Evolutionary conservation across 176 grass and related monocot species (phyloP), one percentile per base, ranked within the genome.

Genomic region (Zoysia japonica): DNA sequence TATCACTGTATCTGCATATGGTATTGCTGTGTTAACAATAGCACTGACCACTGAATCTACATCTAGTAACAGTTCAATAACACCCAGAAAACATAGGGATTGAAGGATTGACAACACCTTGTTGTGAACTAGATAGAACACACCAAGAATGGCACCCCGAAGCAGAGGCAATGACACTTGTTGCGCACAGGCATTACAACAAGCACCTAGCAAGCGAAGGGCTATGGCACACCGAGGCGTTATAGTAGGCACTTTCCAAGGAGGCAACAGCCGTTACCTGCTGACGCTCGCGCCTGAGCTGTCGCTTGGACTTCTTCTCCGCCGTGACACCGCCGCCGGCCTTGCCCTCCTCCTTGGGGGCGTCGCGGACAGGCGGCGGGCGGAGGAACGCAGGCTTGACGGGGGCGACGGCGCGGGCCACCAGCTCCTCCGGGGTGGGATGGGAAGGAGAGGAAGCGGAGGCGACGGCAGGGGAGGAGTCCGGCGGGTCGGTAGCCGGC

Each of bases 251-350:
- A 67, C 43, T 36, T 55, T 63, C 16, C 11, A 56, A 40, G 0
- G 15, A 2, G 11, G 38, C 46, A 5, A 3, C 49, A 6, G 47
- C 17, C 43, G 49, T 74, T 80, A 97, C 94, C 94, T 92, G 83
- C 73, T 90, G 78, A 61, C 89, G 89, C 47, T 97, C 94, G 17
- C 87, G 89, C 83, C 87, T 97, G 76, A 94, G 70, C 80, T 97
- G 91, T 52, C 83, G 78, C 89, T 89, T 88, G 37, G 91, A 97
- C 83, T 92, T 97, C 85, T 97, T 97, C 82, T 92, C 94, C 66
- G 70, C 91, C 70, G 79, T 67, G 47, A 84, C 74, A 2, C 49
- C 80, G 75, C 79, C 68, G 17, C 59, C 69, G 44, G 47, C 57
- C 52, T 64, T 74, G 14, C 80, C 16, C 61, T 86, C 78, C 44